phyloP scores from a whole-genome alignment of 805 yeast species.

The Priceomyces fermenticarens region DNA sequence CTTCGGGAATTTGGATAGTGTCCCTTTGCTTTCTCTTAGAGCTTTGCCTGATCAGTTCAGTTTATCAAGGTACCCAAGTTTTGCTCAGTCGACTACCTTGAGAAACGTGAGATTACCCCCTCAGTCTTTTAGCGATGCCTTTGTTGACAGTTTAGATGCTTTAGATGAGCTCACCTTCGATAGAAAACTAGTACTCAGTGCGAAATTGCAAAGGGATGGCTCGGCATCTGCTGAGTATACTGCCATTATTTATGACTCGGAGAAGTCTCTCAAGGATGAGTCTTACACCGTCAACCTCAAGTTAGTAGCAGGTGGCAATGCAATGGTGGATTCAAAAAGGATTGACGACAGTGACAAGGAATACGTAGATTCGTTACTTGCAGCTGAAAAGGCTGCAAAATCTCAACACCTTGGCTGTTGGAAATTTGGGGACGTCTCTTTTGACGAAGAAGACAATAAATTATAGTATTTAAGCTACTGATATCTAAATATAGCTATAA shows the following conservation, averaged over 20 bases:
- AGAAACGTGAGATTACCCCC: slow-evolving; percentile 60
- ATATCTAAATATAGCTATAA: no score
- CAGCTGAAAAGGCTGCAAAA: slow-evolving; percentile 50
- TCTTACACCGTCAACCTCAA: slow-evolving; percentile 58
- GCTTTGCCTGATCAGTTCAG: slow-evolving; percentile 52
- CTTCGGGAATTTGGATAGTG: slow-evolving; percentile 53
- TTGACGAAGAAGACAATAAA: slow-evolving; percentile 42
- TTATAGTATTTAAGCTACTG: neutral
- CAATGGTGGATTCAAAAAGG: slow-evolving; percentile 43
- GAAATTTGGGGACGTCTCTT: slow-evolving; percentile 72
- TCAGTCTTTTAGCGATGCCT: slow-evolving; percentile 49
- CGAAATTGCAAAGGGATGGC: slow-evolving; percentile 29
- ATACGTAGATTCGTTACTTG: slow-evolving; percentile 31
- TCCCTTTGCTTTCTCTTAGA: slow-evolving; percentile 44
- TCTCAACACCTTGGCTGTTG: slow-evolving; percentile 59
- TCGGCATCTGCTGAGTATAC: slow-evolving; percentile 43
- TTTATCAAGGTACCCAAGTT: slow-evolving; percentile 40
- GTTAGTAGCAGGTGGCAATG: slow-evolving; percentile 58
- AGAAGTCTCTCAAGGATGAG: slow-evolving; percentile 50
- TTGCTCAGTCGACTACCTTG: slow-evolving; percentile 54
- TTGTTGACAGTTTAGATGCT: slow-evolving; percentile 50
- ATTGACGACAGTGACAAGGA: slow-evolving; percentile 30
- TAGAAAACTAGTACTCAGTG: slow-evolving; percentile 53
- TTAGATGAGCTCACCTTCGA: slow-evolving; percentile 53
- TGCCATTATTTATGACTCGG: slow-evolving; percentile 55